A percentile compares a stretch with the other conserved stretches of the same genome.
Evolutionary conservation across 2,329 filamentous ascomycete species (phyloP).

Genomic region (Blastomyces parvus): DNA sequence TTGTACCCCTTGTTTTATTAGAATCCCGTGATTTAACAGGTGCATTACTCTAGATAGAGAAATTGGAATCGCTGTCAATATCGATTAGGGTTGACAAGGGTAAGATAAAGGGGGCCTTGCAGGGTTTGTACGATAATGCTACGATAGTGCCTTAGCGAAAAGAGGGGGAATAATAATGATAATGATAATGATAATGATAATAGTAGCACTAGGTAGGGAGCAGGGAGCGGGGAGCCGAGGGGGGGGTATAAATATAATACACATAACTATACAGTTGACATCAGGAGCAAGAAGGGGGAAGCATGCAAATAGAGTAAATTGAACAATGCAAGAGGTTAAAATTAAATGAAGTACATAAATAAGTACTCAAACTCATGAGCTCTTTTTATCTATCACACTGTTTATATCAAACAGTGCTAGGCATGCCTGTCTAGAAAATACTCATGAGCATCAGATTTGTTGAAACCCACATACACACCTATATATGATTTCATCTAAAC

Average conservation of each 20-base stretch:
- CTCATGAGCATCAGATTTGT: no score
- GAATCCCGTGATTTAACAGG: background rate
- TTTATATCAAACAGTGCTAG: background rate
- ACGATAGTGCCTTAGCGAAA: background rate
- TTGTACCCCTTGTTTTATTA: background rate
- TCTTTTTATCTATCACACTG: background rate
- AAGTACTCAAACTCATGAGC: background rate
- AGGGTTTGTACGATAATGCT: background rate
- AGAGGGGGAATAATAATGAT: background rate
- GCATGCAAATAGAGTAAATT: no score
- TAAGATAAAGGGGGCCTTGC: background rate
- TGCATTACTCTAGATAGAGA: background rate
- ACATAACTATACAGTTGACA: no score
- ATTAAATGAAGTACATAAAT: no score
- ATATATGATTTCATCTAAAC: background rate
- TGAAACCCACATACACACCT: background rate
- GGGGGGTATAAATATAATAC: no score
- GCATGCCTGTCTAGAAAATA: background rate
- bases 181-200: no score
- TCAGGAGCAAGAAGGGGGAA: no score
- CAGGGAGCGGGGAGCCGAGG: no score
- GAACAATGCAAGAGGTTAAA: no score
- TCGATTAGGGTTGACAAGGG: background rate
- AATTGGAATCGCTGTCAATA: background rate
- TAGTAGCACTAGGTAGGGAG: no score